Conservation (phyloP, 805 yeast genomes). For the Alloascoidea hylecoeti region DNA sequence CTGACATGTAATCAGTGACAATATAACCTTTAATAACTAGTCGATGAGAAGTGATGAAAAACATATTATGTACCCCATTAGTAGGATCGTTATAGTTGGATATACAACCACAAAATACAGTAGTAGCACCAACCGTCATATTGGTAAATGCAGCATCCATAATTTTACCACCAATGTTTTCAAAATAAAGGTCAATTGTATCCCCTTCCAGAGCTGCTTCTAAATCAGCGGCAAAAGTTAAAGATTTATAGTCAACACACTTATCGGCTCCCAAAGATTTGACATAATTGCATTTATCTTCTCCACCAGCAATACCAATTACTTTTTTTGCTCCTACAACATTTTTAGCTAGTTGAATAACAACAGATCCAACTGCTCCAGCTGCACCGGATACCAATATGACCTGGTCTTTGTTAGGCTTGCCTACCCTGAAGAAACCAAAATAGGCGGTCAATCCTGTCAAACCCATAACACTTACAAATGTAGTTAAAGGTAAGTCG, state of each 20-base stretch:
- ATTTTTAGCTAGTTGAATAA: slow-evolving; percentile 40
- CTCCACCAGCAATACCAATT: slow-evolving; percentile 49
- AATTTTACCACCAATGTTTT: slow-evolving; percentile 51
- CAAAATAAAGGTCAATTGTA: slow-evolving; percentile 38
- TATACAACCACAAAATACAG: slow-evolving; percentile 53
- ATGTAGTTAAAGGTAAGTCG: slow-evolving; percentile 17
- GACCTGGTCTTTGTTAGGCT: slow-evolving; percentile 27
- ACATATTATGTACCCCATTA: slow-evolving; percentile 25
- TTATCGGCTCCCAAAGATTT: slow-evolving; percentile 39
- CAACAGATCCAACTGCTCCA: slow-evolving; percentile 56
- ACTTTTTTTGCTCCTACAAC: slow-evolving; percentile 38
- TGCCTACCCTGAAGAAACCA: slow-evolving; percentile 36
- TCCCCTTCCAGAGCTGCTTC: slow-evolving; percentile 26
- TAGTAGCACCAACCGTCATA: slow-evolving; percentile 19
- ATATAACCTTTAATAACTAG: slow-evolving; percentile 39
- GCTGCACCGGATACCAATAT: slow-evolving; percentile 51
- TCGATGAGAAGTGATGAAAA: slow-evolving; percentile 32
- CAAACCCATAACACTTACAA: slow-evolving; percentile 34
- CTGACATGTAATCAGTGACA: slow-evolving; percentile 23
- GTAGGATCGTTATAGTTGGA: slow-evolving; percentile 36
- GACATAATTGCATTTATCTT: slow-evolving; percentile 37
- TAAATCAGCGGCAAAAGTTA: slow-evolving; percentile 21
- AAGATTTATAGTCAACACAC: slow-evolving; percentile 37
- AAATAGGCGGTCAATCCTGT: slow-evolving; percentile 51
- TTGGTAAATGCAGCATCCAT: slow-evolving; percentile 28